Conservation (phyloP, 495 filamentous ascomycete species). For the Neurospora tetrasperma region DNA sequence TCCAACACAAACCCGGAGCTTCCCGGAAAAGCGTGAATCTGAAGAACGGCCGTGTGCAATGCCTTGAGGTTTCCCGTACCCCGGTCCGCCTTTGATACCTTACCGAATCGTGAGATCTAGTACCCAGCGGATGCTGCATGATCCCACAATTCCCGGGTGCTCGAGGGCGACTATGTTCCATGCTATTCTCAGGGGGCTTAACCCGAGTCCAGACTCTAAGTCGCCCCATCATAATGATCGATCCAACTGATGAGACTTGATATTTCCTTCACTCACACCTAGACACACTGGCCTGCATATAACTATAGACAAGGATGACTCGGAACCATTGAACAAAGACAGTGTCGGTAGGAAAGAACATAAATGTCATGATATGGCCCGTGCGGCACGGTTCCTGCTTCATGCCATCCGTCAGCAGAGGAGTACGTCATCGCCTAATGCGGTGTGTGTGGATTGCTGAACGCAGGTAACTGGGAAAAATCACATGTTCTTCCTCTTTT, state of each 20-base stretch:
- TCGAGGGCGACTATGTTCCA: neutral
- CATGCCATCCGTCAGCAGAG: neutral
- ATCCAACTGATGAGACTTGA: neutral
- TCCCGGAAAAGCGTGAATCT: neutral
- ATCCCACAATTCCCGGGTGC: neutral
- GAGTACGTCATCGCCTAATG: neutral
- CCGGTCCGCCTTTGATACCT: neutral
- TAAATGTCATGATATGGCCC: neutral
- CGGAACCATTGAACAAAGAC: neutral
- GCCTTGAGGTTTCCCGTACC: neutral
- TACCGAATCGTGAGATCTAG: neutral
- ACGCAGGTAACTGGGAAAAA: neutral
- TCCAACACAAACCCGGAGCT: neutral
- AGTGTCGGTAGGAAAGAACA: neutral
- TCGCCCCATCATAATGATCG: neutral
- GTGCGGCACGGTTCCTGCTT: neutral
- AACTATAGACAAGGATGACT: neutral
- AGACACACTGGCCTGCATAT: neutral
- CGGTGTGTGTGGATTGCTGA: conserved; percentile 1
- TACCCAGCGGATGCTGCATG: neutral
- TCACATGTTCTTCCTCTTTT: neutral
- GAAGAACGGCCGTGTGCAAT: neutral
- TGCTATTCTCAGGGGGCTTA: neutral
- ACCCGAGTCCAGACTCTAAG: neutral
- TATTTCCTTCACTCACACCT: neutral